Evolutionary conservation across 2,329 filamentous ascomycete species (phyloP), one percentile per base, ranked within the genome.

Genomic region (Beauveria sp.): DNA sequence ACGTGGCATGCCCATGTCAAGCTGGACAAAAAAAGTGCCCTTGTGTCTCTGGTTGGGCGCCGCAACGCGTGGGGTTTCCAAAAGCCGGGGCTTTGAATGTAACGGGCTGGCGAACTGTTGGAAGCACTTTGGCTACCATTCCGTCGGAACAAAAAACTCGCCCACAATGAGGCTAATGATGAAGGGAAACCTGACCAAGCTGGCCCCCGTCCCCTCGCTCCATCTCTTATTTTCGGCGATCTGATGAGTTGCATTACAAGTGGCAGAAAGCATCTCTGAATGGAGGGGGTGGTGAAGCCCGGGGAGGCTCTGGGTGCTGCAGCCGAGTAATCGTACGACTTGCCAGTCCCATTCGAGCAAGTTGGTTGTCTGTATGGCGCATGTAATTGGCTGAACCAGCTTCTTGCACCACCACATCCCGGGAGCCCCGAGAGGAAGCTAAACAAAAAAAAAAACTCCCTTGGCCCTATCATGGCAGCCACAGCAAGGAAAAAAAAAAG

Each of bases 281-380:
- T 18, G 22, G 34, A 24, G 30, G 34, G 42, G 45, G 20, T 7
- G 28, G n/a, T 4, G 20, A 58, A 58, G 30, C 30, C 22, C 22
- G 5, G 22, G 45, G 28, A 30, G 10, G 30, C 56, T 34, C 16
- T 42, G 34, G 42, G n/a, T 38, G 9, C 18, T 38, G 26, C 24
- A 24, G 56, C 34, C 45, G 24, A 58, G 45, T 22, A 30, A 51
- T 58, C 56, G 56, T 58, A 58, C 56, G 56, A 58, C 16, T n/a
- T 2, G 4, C 45, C 55, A 58, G 24, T 51, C 56, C 56, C 30
- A 43, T 58, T 58, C 24, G 22, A 51, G 46, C 46, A 51, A 16
- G 30, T 58, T 51, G 22, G 28, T 24, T 50, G 30, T 10, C 46
- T 26, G 55, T 58, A 42, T 20, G 30, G 30, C 43, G n/a, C 2